Base-by-base conservation (phyloP, 1,139 yeast genomes). In the Geotrichum restrictum region DNA sequence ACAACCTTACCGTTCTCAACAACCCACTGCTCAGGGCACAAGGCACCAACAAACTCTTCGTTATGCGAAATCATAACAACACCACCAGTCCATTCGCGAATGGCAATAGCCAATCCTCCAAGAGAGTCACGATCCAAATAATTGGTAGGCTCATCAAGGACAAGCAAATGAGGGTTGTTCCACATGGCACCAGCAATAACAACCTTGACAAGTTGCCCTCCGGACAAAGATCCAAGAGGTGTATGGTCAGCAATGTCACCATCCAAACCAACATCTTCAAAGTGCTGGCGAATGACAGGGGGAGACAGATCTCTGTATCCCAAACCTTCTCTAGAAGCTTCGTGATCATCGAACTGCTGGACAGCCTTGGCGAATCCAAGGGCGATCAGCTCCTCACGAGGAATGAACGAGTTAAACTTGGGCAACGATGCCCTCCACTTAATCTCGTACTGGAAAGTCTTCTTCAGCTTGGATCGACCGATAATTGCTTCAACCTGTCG, bases 171-270 rank as follows among this genome's bases (percentile, higher is more conserved):
- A n/a, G 98, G 98, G 69, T 93, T 93, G 74, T 93, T 91, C 98
- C 98, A 93, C 95, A 93, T 93, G 60, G 98, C 98, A 72, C 98
- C 98, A 19, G 98, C 98, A 76, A 93, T 91, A 57, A 93, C 98
- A 59, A 93, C 98, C 74, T 93, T 93, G 58, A 93, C 98, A 68
- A 91, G 79, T 76, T 93, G 98, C 62, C 98, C 98, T 68, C 98
- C 98, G 41, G 97, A 89, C 58, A 93, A 77, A 8, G 96, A 88
- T 18, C 98, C 98, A 80, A 93, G 77, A 51, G 96, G 96, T 21
- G 97, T 93, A 70, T 93, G 98, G 70, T 93, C 96, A 39, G 98
- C 98, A 73, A 93, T 91, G 66, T 93, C 98, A 62, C 97, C 95
- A 67, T 93, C 98, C 60, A 93, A 78, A 56, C 98, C 98, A 64